Conservation (phyloP, 805 yeast genomes). For the Suhomyces faveliae region DNA sequence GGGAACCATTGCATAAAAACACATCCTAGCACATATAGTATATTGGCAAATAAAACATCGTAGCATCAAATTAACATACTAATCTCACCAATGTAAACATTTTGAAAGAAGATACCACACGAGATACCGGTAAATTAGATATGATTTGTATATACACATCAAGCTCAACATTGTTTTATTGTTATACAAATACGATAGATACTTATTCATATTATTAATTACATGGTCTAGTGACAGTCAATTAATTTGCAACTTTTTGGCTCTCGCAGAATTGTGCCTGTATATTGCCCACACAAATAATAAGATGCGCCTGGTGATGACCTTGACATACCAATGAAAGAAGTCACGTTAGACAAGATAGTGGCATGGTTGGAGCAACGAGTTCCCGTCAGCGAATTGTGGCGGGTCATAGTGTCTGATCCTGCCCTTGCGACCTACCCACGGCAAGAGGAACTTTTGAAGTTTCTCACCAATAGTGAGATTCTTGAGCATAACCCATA, state of each 20-base stretch:
- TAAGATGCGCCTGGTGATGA: background rate
- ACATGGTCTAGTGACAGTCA: background rate
- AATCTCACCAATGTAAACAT: too few relatives aligned
- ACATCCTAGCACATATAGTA: background rate
- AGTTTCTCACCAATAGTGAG: background rate
- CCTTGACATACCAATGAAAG: background rate
- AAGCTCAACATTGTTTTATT: too few relatives aligned
- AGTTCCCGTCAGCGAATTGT: slow-evolving; percentile 5
- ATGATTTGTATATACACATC: too few relatives aligned
- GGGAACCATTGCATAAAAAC: slow-evolving; percentile 47
- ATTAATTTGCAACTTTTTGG: background rate
- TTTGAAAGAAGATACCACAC: too few relatives aligned
- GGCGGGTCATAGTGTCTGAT: background rate
- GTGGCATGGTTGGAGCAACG: slow-evolving; percentile 6
- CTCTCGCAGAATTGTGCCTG: background rate
- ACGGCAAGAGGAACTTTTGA: background rate
- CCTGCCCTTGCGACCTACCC: background rate
- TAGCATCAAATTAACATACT: background rate
- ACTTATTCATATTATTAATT: too few relatives aligned
- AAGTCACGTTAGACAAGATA: background rate
- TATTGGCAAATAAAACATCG: too few relatives aligned
- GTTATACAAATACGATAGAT: too few relatives aligned
- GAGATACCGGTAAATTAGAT: too few relatives aligned
- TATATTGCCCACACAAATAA: background rate
- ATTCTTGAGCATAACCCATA: slow-evolving; percentile 41